Evolutionary conservation across 1,284 basidiomycete species (phyloP).

Genomic region (Vanrija humicola): DNA sequence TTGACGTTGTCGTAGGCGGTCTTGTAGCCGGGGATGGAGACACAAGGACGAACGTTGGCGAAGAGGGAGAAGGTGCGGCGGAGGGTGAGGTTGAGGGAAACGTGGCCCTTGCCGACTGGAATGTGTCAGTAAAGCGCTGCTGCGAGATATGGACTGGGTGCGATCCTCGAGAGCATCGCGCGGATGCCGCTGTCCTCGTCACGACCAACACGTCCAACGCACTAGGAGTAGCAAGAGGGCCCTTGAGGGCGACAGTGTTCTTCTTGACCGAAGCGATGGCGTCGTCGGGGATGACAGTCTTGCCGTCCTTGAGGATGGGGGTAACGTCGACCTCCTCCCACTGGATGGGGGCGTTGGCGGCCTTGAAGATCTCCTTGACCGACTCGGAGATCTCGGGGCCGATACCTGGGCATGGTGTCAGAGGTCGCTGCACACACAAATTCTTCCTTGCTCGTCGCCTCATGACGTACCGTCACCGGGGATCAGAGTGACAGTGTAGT

Average conservation of each 20-base stretch:
- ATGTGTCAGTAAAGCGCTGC: not conserved
- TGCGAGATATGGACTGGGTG: too few relatives aligned
- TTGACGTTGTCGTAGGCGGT: slow-evolving; percentile 98
- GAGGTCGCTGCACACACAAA: not conserved
- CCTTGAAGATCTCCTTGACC: slow-evolving; percentile 87
- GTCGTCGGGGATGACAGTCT: slow-evolving; percentile 91
- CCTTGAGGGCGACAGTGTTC: slow-evolving; percentile 98
- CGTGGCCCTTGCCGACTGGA: slow-evolving; percentile 95
- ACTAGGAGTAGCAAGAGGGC: slow-evolving; percentile 93
- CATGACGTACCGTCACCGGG: slow-evolving; percentile 33
- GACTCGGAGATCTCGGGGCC: slow-evolving; percentile 97
- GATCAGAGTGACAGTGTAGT: slow-evolving; percentile 62
- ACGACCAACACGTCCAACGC: slow-evolving; percentile 23
- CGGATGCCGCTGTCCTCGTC: too few relatives aligned
- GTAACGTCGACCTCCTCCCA: slow-evolving; percentile 99
- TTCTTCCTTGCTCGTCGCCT: not conserved
- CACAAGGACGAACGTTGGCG: slow-evolving; percentile 96
- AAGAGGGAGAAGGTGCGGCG: slow-evolving; percentile 97
- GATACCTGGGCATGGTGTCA: slow-evolving; percentile 62
- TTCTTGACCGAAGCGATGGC: slow-evolving; percentile 87
- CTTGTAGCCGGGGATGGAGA: slow-evolving; percentile 94
- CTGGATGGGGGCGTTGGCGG: slow-evolving; percentile 87
- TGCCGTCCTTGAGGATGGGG: slow-evolving; percentile 88
- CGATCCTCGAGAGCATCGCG: too few relatives aligned
- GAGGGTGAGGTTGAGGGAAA: slow-evolving; percentile 94